Base-by-base conservation (phyloP, 345 rosid genomes). In the Corymbia maculata region DNA sequence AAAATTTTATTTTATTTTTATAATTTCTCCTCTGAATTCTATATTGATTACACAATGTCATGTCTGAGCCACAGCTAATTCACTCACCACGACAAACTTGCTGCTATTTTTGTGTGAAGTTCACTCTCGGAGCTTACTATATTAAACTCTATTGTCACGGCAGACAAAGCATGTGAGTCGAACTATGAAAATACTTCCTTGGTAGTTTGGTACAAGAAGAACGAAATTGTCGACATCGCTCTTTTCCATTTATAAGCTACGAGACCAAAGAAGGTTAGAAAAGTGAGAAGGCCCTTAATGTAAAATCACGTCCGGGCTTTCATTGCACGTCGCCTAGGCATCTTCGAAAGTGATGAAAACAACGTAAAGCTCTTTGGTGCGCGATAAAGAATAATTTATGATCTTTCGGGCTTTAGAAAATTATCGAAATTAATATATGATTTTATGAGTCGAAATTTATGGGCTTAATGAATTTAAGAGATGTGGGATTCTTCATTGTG, bases 21-120 rank as follows among this genome's bases (percentile, higher is more conserved):
- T 59, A 5, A 12, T 12, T 61, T 61, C 3, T 28, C 2, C 0
- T 12, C 68, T 7, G 28, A 61, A 28, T 28, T 61, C 32, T 61
- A 12, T 26, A 61, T 28, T 6, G 4, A 61, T 61, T 26, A 26
- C 32, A 12, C 68, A 26, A 11, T 61, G 30, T 1, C 70, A 64
- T 0, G 36, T n/a, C 3, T 6, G 0, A 64, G 17, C 7, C 70
- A 64, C 28, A 13, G 70, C 17, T 13, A n/a, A 32, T 64, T 64
- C 70, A 64, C 1, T 64, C 1, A 16, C 36, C 75, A 64, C 17
- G 28, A 12, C 0, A 61, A 61, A 28, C 68, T 0, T 0, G 2
- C 15, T 4, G 8, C 32, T 61, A 61, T 61, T 64, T 13, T n/a
- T 36, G 5, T 0, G 36, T 0, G 17, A 64, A n/a, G 70, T 17